Base-by-base conservation (phyloP, 352 stramenopile species). In the Peronospora belbahrii region DNA sequence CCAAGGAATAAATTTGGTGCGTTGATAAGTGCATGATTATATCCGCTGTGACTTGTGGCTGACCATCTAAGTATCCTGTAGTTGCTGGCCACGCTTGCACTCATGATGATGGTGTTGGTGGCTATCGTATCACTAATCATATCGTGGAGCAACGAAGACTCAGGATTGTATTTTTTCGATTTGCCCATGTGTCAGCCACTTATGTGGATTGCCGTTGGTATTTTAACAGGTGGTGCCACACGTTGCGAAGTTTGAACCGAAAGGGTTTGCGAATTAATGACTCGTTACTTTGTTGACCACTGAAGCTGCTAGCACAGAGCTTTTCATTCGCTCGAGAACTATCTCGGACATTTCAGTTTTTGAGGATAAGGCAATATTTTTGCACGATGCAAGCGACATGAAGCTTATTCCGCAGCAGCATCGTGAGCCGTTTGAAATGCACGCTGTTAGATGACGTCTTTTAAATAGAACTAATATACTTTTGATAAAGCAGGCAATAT, bases 151-250 rank as follows among this genome's bases (percentile, higher is more conserved):
- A 83, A 53, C 31, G 71, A 83, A 8, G 49, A 76, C n/a, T 42
- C 0, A 56, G 6, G 23, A 37, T 2, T 14, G 39, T 36, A 72
- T 65, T 20, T 57, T 74, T 0, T 66, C 17, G 66, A 88, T 19
- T 49, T 88, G 34, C 74, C 76, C 10, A 83, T 91, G 73, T 91
- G 88, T 43, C 61, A 75, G 38, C 80, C 80, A 14, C 63, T 91
- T 9, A 74, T 89, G 65, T 88, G 79, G 77, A 70, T 91, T 44
- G 74, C 77, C 5, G 54, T 89, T 13, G 80, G 80, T 25, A 81
- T 91, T 48, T 79, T 91, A 41, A 80, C 74, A 35, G 75, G 75
- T 87, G 33, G 19, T 27, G 0, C 30, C 17, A 36, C 22, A 17
- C 18, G 10, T 14, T 11, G 10, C 13, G 27, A 20, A 14, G 11